A percentile compares a stretch with the other conserved stretches of the same genome.
Conservation (phyloP, 2,329 filamentous ascomycete genomes). For the Stromatinia cepivora region DNA sequence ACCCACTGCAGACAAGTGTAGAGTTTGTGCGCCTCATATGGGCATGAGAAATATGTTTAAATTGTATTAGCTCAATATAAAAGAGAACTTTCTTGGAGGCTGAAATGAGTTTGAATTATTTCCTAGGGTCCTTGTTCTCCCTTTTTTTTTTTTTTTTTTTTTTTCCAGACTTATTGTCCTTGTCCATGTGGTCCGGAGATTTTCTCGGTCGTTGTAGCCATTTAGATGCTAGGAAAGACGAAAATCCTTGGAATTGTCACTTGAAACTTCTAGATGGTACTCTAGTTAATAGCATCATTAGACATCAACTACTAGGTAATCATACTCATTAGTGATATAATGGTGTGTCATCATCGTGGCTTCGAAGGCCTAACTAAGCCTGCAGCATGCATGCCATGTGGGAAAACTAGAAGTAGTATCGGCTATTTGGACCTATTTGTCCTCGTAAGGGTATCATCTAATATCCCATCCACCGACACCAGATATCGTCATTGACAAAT, state of each 20-base stretch:
- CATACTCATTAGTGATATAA: not conserved
- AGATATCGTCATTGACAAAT: constrained; percentile 6
- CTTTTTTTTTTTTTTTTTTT: not conserved
- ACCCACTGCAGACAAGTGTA: constrained; percentile 2
- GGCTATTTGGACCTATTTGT: constrained; percentile 9
- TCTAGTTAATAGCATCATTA: not conserved
- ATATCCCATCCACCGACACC: not conserved
- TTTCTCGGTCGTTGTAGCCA: constrained; percentile 20
- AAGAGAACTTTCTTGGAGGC: constrained; percentile 10
- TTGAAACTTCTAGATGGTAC: constrained; percentile 13
- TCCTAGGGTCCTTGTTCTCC: constrained; percentile 6
- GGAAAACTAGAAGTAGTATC: constrained; percentile 5
- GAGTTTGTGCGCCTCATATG: constrained; percentile 2
- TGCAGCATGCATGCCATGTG: constrained; percentile 16
- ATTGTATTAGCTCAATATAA: not conserved
- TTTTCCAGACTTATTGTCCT: not conserved
- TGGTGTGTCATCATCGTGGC: constrained; percentile 18
- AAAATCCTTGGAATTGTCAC: not conserved
- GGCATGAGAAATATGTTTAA: not conserved
- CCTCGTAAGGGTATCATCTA: not conserved
- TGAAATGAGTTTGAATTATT: constrained; percentile 6
- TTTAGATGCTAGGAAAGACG: not conserved
- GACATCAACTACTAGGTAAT: too few species aligned
- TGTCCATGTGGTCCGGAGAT: constrained; percentile 18
- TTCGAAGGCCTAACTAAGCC: constrained; percentile 17